Conservation (phyloP, 495 filamentous ascomycete genomes). For the Usnea hakonensis region DNA sequence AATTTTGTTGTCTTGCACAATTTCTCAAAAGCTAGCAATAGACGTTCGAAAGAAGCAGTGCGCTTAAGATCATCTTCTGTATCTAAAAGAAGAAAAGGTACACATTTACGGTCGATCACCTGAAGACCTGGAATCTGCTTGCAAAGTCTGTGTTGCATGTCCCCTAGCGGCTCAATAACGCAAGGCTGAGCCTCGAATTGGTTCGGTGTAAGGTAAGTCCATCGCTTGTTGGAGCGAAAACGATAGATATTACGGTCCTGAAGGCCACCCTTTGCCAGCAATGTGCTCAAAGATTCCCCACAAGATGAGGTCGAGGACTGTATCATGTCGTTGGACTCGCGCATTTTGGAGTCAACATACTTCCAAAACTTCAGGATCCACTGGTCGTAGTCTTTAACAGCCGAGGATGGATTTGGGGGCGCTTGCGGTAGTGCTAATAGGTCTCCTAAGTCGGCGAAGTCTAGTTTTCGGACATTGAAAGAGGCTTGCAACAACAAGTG, state of each 20-base stretch:
- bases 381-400: background rate
- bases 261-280: background rate
- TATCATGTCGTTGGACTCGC: conserved; percentile 5
- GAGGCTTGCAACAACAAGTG: conserved; percentile 1
- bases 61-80: background rate
- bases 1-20: background rate
- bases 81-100: background rate
- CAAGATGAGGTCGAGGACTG: background rate
- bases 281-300: background rate
- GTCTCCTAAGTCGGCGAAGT: conserved; percentile 4
- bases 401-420: background rate
- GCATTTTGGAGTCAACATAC: conserved; percentile 17
- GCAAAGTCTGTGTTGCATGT: background rate
- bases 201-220: background rate
- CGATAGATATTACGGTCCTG: background rate
- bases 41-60: background rate
- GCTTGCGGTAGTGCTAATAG: background rate
- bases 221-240: background rate
- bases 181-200: background rate
- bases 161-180: background rate
- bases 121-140: background rate
- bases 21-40: background rate
- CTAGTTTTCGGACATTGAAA: conserved; percentile 23
- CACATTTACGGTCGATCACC: background rate
- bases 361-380: conserved; percentile 27